Conservation (phyloP, 2,329 filamentous ascomycete species). For the Hirsutella rhossiliensis region DNA sequence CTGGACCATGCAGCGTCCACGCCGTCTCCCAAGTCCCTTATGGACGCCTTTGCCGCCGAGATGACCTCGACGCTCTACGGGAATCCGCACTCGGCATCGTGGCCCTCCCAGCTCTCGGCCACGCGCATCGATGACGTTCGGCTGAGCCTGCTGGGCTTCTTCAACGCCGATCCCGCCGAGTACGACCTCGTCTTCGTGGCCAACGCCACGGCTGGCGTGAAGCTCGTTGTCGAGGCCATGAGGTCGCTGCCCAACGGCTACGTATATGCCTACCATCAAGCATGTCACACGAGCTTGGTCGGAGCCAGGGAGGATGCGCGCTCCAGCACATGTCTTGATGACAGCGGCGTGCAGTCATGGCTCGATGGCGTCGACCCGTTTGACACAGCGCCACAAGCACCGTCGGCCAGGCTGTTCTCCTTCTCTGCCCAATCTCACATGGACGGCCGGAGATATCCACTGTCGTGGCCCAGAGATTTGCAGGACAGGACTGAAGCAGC, state of each 20-base stretch:
- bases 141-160: conserved; percentile 58
- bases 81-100: conserved; percentile 82
- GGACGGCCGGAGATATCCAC: conserved; percentile 65
- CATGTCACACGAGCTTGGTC: conserved; percentile 78
- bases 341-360: conserved; percentile 55
- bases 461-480: conserved; percentile 50
- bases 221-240: conserved; percentile 71
- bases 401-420: conserved; percentile 46
- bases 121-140: conserved; percentile 65
- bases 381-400: conserved; percentile 7
- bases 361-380: conserved; percentile 29
- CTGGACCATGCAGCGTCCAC: conserved; percentile 96
- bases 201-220: conserved; percentile 85
- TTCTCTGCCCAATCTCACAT: conserved; percentile 91
- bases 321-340: conserved; percentile 53
- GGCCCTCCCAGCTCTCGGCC: conserved; percentile 66
- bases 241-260: conserved; percentile 59
- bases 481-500: conserved; percentile 16
- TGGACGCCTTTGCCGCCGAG: conserved; percentile 68
- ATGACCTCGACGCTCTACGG: conserved; percentile 72
- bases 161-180: conserved; percentile 66
- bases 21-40: conserved; percentile 64
- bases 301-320: conserved; percentile 64
- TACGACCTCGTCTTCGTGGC: conserved; percentile 88
- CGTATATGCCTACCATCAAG: conserved; percentile 70